Base-by-base conservation (phyloP, 208 protist genomes). In the Herpetomonas muscarum region DNA sequence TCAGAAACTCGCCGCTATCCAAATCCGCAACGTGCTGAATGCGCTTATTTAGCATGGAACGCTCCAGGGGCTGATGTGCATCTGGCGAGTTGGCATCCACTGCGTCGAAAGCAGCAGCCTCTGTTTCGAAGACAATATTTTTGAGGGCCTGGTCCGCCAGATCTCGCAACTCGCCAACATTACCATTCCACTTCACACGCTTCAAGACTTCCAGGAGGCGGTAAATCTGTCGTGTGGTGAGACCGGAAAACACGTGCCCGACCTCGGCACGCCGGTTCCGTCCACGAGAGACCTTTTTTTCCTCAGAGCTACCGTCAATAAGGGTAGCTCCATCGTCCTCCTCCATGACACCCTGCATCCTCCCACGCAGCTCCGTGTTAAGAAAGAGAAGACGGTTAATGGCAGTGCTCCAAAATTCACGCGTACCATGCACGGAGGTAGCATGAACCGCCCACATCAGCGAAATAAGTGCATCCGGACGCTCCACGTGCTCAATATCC, bases 181-280 rank as follows among this genome's bases (percentile, higher is more conserved):
- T 65, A 0, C 69, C 79, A 32, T 57, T 59, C 75, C 77, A 90
- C 21, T 65, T 56, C 55, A 82, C 77, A 17, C 54, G 46, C 55
- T 73, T 68, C 45, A 88, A 64, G 44, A 92, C 78, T 42, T 52
- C 58, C 7, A 92, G 67, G 15, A 76, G 49, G 54, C 85, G 85
- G 64, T 79, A 92, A 22, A 92, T 39, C 53, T 92, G 80, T n/a
- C 85, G 65, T 13, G 85, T 92, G 0, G 80, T 84, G 17, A 92
- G 62, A 7, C 77, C 74, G 34, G 80, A 86, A 58, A 92, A 92
- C 9, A 92, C 76, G 59, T 92, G 85, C 1, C 79, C 80, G 1
- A 58, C 71, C 4, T 36, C 10, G 0, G 4, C 31, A 17, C 50
- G 45, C n/a, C n/a, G n/a, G n/a, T n/a, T n/a, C n/a, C n/a, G n/a